phyloP scores from a whole-genome alignment of 2,329 filamentous ascomycete species.

The Exophiala lecanii-corni region DNA sequence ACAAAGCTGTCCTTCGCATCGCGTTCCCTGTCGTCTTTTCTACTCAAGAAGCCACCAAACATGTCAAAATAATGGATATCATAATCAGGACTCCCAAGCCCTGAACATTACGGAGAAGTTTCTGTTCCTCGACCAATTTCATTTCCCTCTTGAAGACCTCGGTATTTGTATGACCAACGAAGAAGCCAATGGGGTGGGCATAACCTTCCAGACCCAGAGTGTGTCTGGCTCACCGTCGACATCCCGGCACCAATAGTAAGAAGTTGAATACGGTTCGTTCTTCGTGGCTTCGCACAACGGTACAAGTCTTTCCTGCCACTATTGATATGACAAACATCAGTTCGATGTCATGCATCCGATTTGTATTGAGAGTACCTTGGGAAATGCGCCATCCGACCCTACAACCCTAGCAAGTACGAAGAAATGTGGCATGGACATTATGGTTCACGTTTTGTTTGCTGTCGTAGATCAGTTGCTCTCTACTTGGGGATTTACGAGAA shows the following conservation, averaged over 20 bases:
- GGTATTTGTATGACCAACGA: background rate
- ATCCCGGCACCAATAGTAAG: constrained; percentile 1
- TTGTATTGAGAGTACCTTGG: background rate
- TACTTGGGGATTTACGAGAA: no score
- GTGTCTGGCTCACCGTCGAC: background rate
- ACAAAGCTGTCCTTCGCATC: constrained; percentile 10
- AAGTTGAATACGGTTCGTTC: background rate
- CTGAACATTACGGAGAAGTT: constrained; percentile 10
- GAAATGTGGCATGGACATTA: background rate
- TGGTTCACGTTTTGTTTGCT: no score
- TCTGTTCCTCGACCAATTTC: constrained; percentile 14
- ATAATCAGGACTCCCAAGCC: constrained; percentile 11
- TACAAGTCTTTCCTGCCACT: constrained; percentile 1
- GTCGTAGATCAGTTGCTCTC: background rate
- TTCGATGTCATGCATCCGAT: background rate
- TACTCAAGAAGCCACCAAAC: constrained; percentile 4
- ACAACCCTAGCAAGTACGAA: background rate
- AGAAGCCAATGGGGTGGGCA: background rate
- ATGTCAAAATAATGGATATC: constrained; percentile 13
- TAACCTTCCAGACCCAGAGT: background rate
- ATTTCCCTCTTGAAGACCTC: constrained; percentile 27
- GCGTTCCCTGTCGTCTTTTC: constrained; percentile 3
- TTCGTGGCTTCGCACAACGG: background rate
- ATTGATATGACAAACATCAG: background rate
- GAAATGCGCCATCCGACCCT: background rate